Base-by-base conservation (phyloP, 805 yeast species). In the Candida endomychidarum region DNA sequence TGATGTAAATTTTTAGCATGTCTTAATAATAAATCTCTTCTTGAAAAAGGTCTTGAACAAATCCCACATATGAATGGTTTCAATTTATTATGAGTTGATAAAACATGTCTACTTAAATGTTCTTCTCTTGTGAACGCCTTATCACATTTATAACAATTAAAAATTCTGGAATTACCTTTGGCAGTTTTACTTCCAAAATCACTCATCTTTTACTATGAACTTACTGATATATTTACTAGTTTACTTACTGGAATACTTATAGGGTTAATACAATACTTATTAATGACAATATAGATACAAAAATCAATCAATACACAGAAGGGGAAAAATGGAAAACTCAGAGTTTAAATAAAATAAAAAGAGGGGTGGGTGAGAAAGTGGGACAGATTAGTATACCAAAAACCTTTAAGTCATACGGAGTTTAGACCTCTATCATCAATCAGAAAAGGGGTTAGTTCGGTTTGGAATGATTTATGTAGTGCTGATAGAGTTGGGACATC, bases 41-140 rank as follows among this genome's bases (percentile, higher is more conserved):
- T 57, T 4, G 67, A 59, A 40, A 69, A 69, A 5, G 75, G 71
- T 35, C 75, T 55, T 24, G 54, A 45, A 48, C 75, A 69, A n/a
- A 69, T 60, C 6, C 74, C 74, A 42, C 75, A 69, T 5, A 63
- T 53, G 45, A 65, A 69, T 2, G 75, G 75, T 47, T 67, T 68
- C 39, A 67, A 54, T 40, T 69, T 69, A 51, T 69, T 69, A 45
- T 69, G 75, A 8, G 75, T 69, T 43, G 64, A 62, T 23, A 65
- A 51, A 11, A 68, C 57, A 45, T 69, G 75, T 33, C 75, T 52
- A 19, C 71, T 65, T 27, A 69, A 52, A 43, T 69, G 75, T 48
- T 69, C 75, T 43, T 69, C 74, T 42, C 75, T 52, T n/a, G 74
- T 69, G 50, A 69, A 69, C 3, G 75, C 75, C 17, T 73, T 57